phyloP scores from a whole-genome alignment of 306 rosid species.

The Arachis hypogaea region DNA sequence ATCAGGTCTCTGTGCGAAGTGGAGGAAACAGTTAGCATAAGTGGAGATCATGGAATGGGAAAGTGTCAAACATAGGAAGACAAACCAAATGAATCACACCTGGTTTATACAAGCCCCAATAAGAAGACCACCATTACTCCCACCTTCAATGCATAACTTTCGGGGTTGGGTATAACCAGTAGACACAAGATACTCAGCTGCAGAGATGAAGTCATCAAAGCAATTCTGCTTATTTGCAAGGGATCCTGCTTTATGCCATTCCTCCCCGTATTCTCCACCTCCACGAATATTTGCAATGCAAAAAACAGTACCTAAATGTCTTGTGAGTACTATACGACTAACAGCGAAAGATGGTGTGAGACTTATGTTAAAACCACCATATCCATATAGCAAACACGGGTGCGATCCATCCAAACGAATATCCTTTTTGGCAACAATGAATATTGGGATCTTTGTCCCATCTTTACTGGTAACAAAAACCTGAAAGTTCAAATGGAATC shows the following conservation, averaged over 20 bases:
- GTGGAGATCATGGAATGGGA: background rate
- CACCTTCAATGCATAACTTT: slow-evolving; percentile 93
- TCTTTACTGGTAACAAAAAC: slow-evolving; percentile 85
- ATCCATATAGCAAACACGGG: slow-evolving; percentile 91
- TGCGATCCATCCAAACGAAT: slow-evolving; percentile 86
- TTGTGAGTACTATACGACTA: slow-evolving; percentile 71
- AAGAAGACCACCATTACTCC: slow-evolving; percentile 98
- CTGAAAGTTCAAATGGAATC: slow-evolving; percentile 50
- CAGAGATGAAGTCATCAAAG: slow-evolving; percentile 92
- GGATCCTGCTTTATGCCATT: slow-evolving; percentile 99
- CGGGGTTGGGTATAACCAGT: slow-evolving; percentile 79
- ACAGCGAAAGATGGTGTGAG: slow-evolving; percentile 78
- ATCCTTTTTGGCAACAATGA: slow-evolving; percentile 70
- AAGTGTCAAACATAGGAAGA: slow-evolving; percentile 24
- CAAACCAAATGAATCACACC: slow-evolving; percentile 50
- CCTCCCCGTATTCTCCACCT: slow-evolving; percentile 99
- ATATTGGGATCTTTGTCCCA: slow-evolving; percentile 80
- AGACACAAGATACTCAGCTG: slow-evolving; percentile 86
- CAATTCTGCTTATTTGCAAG: slow-evolving; percentile 91
- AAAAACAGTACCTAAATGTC: slow-evolving; percentile 81
- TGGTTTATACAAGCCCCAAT: slow-evolving; percentile 95
- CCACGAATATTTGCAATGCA: slow-evolving; percentile 96
- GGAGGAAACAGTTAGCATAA: slow-evolving; percentile 22
- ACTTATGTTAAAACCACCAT: slow-evolving; percentile 91
- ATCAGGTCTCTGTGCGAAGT: slow-evolving; percentile 78